Evolutionary conservation across 2,329 filamentous ascomycete genomes (phyloP).

Genomic region (Eutypella sp.): DNA sequence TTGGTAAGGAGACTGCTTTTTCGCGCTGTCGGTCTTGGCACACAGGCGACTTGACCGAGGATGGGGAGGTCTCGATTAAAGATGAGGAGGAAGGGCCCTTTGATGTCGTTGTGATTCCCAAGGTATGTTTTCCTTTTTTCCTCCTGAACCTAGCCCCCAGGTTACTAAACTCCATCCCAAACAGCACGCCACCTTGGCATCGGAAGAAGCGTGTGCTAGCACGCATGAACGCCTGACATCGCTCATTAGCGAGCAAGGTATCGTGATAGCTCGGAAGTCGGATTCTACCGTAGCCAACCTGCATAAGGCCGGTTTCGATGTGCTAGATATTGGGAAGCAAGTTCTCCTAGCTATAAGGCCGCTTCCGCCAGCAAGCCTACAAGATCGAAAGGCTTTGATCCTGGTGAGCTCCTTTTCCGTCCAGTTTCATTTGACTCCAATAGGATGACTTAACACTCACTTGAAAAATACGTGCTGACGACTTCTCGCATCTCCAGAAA

Average conservation of each 20-base stretch:
- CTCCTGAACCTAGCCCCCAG: background rate
- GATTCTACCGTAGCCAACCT: background rate
- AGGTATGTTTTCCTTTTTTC: background rate
- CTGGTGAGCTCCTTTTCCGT: slow-evolving; percentile 41
- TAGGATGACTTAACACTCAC: background rate
- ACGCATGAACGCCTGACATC: background rate
- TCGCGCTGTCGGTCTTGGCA: slow-evolving; percentile 2
- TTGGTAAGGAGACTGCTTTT: slow-evolving; percentile 4
- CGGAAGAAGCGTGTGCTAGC: background rate
- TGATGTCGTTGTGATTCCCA: background rate
- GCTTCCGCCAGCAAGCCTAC: background rate
- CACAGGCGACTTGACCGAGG: background rate
- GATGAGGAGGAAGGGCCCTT: background rate
- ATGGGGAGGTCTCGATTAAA: background rate
- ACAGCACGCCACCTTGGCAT: background rate
- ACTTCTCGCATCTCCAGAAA: background rate
- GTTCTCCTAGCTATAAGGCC: background rate
- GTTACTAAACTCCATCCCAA: background rate
- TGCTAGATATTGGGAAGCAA: background rate
- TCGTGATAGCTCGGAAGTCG: background rate
- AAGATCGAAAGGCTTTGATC: slow-evolving; percentile 15
- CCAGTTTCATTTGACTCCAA: slow-evolving; percentile 20
- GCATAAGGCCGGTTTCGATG: background rate
- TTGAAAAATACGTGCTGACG: background rate
- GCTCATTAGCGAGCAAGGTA: background rate